phyloP scores from a whole-genome alignment of 768 basidiomycete genomes.

The Suillus americanus region DNA sequence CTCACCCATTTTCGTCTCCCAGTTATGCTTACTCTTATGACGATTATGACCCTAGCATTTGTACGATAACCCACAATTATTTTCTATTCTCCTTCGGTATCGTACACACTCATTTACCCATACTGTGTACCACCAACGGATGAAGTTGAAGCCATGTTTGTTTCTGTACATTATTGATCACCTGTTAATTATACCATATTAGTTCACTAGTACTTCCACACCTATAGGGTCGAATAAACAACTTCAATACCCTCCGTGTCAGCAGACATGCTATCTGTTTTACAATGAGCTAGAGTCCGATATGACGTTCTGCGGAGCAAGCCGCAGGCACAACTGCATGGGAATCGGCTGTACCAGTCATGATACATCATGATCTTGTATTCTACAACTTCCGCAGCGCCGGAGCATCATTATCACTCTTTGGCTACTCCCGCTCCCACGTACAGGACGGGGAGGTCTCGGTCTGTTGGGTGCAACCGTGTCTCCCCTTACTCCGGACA shows the following conservation, averaged over 20 bases:
- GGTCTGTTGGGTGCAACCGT: slow-evolving; percentile 7
- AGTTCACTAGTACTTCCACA: slow-evolving; percentile 17
- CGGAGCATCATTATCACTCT: slow-evolving; percentile 4
- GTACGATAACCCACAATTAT: slow-evolving; percentile 32
- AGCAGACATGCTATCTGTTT: neutral
- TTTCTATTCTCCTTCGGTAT: slow-evolving; percentile 21
- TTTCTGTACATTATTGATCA: slow-evolving; percentile 29
- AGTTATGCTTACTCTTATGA: slow-evolving; percentile 7
- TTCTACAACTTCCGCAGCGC: slow-evolving; percentile 1
- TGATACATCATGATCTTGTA: neutral
- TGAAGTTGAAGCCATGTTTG: slow-evolving; percentile 17
- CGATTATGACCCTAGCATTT: slow-evolving; percentile 21
- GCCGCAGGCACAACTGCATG: slow-evolving; percentile 11
- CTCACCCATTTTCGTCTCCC: neutral
- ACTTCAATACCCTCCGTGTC: slow-evolving; percentile 4
- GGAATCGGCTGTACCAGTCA: slow-evolving; percentile 11
- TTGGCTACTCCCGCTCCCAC: slow-evolving; percentile 11
- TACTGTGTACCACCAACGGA: slow-evolving; percentile 20
- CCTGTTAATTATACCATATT: slow-evolving; percentile 36
- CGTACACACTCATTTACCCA: slow-evolving; percentile 23
- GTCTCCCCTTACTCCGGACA: slow-evolving; percentile 6
- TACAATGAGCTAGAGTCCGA: neutral
- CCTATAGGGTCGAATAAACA: slow-evolving; percentile 7
- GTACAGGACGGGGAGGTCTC: slow-evolving; percentile 13
- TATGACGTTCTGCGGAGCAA: slow-evolving; percentile 4